Evolutionary conservation across 345 rosid genomes (phyloP).

Genomic region (Eucalyptus cloeziana): DNA sequence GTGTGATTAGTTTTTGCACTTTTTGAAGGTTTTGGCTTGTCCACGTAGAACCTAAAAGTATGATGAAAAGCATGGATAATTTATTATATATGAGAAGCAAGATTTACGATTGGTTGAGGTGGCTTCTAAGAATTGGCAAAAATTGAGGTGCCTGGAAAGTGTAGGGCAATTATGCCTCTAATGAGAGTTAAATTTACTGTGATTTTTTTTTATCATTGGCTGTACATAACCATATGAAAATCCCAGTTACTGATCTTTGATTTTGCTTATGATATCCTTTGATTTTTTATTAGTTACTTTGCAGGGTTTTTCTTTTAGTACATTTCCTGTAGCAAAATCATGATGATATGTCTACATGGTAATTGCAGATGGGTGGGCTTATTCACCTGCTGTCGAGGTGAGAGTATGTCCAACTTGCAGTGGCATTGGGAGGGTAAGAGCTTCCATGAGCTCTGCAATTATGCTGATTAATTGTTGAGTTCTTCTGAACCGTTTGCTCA

Average conservation of each 20-base stretch:
- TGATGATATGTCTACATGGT: background rate
- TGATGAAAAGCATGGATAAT: background rate
- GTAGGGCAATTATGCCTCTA: background rate
- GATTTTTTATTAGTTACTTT: background rate
- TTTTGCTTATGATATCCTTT: background rate
- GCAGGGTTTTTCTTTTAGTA: background rate
- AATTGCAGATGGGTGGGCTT: constrained; percentile 69
- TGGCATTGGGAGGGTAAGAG: constrained; percentile 72
- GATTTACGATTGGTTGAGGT: background rate
- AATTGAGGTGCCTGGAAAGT: background rate
- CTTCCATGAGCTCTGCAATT: background rate
- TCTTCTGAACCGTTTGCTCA: background rate
- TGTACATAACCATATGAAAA: background rate
- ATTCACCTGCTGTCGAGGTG: constrained; percentile 41
- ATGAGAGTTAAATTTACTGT: background rate
- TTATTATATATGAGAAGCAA: background rate
- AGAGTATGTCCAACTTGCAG: constrained; percentile 61
- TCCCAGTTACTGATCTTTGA: background rate
- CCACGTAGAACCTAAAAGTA: background rate
- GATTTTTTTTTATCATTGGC: background rate
- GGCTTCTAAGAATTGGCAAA: background rate
- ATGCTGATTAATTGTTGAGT: background rate
- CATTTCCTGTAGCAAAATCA: background rate
- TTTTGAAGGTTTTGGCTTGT: background rate
- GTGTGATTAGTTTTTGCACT: background rate